Percentiles rank a stretch among this genome's conserved stretches.
Evolutionary conservation across 306 rosid species (phyloP).

Genomic region (Sindora glabra): DNA sequence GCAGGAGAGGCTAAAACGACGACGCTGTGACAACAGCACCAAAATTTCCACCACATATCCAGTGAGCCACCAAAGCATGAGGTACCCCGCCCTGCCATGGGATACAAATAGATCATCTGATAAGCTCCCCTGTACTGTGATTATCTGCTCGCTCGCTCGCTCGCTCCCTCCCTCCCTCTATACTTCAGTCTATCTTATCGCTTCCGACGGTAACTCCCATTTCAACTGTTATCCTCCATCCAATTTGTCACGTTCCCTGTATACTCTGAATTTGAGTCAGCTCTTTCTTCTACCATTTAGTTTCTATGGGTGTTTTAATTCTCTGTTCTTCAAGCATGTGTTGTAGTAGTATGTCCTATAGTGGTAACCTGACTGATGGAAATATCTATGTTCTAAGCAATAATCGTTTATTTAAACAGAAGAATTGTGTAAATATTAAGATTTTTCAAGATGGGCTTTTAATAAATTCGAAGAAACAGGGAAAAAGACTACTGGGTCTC

Average conservation of each 20-base stretch:
- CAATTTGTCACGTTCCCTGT: neutral
- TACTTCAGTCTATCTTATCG: neutral
- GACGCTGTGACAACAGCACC: neutral
- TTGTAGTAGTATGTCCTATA: conserved; percentile 26
- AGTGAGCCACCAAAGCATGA: neutral
- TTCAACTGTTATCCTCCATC: neutral
- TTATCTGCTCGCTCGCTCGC: neutral
- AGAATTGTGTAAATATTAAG: conserved; percentile 33
- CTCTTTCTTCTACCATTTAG: neutral
- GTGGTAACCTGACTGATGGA: conserved; percentile 23
- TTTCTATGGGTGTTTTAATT: conserved; percentile 44
- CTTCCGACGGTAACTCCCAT: neutral
- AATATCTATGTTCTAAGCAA: conserved; percentile 21
- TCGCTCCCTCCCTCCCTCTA: too few relatives aligned
- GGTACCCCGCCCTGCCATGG: neutral
- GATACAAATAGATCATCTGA: neutral
- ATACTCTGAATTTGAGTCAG: conserved; percentile 4
- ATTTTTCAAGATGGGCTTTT: conserved; percentile 31
- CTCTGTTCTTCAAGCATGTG: conserved; percentile 43
- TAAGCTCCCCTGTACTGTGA: neutral
- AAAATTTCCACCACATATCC: neutral
- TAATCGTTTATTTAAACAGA: conserved; percentile 25
- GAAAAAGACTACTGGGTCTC: conserved; percentile 31
- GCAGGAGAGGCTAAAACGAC: neutral
- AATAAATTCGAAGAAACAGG: conserved; percentile 34